phyloP scores from a whole-genome alignment of 2,329 filamentous ascomycete species.

The Penicillium sp. region DNA sequence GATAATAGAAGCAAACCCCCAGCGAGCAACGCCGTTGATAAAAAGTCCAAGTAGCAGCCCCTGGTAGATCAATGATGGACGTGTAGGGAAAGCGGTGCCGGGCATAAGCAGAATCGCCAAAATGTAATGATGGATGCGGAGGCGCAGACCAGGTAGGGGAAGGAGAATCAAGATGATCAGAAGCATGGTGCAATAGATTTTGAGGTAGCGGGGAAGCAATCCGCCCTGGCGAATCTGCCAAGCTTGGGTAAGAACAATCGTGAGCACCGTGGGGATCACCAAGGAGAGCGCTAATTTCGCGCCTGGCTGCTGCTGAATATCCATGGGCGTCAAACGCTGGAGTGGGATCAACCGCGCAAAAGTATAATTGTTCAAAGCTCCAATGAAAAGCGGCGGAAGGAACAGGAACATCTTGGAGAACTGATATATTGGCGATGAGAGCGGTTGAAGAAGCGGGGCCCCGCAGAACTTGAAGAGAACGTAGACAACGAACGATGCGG shows the following conservation, averaged over 20 bases:
- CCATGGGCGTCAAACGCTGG: constrained; percentile 81
- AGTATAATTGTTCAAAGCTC: constrained; percentile 89
- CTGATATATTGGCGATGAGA: constrained; percentile 60
- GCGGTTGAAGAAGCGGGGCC: constrained; percentile 62
- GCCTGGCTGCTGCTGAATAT: constrained; percentile 82
- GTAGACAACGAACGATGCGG: constrained; percentile 79
- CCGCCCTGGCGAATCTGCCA: constrained; percentile 85
- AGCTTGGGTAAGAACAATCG: constrained; percentile 68
- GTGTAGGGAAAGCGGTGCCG: constrained; percentile 82
- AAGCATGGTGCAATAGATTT: constrained; percentile 68
- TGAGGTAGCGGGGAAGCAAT: constrained; percentile 70
- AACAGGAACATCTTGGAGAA: constrained; percentile 86
- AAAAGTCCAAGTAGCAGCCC: constrained; percentile 86
- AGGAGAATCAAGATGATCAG: constrained; percentile 65
- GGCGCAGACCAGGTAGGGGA: constrained; percentile 67
- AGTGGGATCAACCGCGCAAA: constrained; percentile 86
- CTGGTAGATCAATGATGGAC: constrained; percentile 79
- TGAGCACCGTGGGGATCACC: constrained; percentile 66
- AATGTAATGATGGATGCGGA: constrained; percentile 95
- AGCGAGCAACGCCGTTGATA: constrained; percentile 87
- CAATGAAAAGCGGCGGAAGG: constrained; percentile 86
- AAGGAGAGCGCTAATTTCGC: constrained; percentile 76
- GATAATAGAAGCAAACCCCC: constrained; percentile 86
- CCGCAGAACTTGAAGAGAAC: constrained; percentile 84
- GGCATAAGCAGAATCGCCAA: constrained; percentile 80